Evolutionary conservation across 805 yeast species (phyloP), one percentile per base, ranked within the genome.

Genomic region (Spathaspora boniae): DNA sequence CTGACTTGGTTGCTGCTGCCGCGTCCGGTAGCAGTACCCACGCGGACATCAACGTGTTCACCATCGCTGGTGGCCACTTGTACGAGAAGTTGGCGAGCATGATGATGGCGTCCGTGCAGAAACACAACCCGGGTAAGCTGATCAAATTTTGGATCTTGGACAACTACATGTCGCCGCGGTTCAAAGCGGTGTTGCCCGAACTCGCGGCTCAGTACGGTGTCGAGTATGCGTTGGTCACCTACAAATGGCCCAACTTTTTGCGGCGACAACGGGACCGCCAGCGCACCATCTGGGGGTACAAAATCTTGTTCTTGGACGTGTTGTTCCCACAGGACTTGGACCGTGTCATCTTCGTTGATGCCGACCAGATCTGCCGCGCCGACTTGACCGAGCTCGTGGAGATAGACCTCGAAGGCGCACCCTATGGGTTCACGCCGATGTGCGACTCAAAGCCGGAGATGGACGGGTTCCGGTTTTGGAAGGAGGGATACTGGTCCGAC

Each of bases 201-300:
- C 50, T 86, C 37, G 80, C 94, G 0, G 55, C 62, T 12, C 52
- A 72, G 36, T 76, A 74, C 50, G 76, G 78, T 1, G 83, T 86
- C 50, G 72, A 81, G 32, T 85, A 80, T 50, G 91, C 87, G 48
- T 58, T 87, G 29, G 68, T 93, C n/a, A 76, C 83, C 1, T 91
- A 85, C 56, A 82, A 83, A 43, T 91, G 98, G 98, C 98, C 98
- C 9, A 56, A 67, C 7, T 91, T 97, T 95, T 65, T 91, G 15
- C 72, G 89, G 33, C 71, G 72, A 3, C 98, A 91, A 59, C 58
- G 81, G 24, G 91, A 83, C 45, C 77, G 77, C 49, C 88, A 82
- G 50, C 70, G 96, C 42, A 78, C 80, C 3, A 77, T 87, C 34
- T 86, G 95, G 88, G 95, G 93, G 4, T 86, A 83, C 53, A 91